Percentiles rank a stretch among this genome's conserved stretches.
Conservation (phyloP, 768 basidiomycete species). For the Boletus edulis region DNA sequence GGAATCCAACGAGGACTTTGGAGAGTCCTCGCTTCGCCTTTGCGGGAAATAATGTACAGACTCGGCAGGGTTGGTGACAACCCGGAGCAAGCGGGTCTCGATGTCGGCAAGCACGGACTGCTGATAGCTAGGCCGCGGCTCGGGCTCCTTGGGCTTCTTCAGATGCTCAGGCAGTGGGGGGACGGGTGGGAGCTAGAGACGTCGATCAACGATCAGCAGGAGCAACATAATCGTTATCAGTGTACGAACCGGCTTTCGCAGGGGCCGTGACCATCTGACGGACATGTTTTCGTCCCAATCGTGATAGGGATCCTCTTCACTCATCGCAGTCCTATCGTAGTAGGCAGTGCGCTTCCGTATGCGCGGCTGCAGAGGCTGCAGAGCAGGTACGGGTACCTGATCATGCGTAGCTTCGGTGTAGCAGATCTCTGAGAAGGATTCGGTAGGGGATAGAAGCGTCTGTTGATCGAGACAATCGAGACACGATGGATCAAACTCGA, state of each 20-base stretch:
- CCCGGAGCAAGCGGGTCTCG: constrained; percentile 29
- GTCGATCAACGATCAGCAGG: background rate
- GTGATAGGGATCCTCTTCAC: constrained; percentile 34
- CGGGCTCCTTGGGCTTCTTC: constrained; percentile 8
- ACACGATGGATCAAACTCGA: constrained; percentile 41
- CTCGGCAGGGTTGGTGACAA: constrained; percentile 24
- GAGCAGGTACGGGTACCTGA: constrained; percentile 22
- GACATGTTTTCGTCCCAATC: constrained; percentile 37
- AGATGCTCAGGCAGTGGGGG: constrained; percentile 29
- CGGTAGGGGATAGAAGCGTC: constrained; percentile 38
- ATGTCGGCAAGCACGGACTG: constrained; percentile 31
- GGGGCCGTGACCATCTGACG: constrained; percentile 11
- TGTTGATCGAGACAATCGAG: constrained; percentile 43
- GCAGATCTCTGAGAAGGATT: constrained; percentile 43
- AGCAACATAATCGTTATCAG: background rate
- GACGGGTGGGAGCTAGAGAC: constrained; percentile 22
- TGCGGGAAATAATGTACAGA: constrained; percentile 36
- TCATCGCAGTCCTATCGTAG: constrained; percentile 34
- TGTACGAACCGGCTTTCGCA: constrained; percentile 23
- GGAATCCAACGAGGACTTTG: constrained; percentile 27
- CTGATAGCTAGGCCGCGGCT: constrained; percentile 27
- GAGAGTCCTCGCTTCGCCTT: constrained; percentile 28
- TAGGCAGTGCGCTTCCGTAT: constrained; percentile 28
- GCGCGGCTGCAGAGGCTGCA: constrained; percentile 33
- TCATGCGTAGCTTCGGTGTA: constrained; percentile 41